A percentile compares a stretch with the other conserved stretches of the same genome.
Conservation (phyloP, 1,139 yeast species). For the Pichia sp. region DNA sequence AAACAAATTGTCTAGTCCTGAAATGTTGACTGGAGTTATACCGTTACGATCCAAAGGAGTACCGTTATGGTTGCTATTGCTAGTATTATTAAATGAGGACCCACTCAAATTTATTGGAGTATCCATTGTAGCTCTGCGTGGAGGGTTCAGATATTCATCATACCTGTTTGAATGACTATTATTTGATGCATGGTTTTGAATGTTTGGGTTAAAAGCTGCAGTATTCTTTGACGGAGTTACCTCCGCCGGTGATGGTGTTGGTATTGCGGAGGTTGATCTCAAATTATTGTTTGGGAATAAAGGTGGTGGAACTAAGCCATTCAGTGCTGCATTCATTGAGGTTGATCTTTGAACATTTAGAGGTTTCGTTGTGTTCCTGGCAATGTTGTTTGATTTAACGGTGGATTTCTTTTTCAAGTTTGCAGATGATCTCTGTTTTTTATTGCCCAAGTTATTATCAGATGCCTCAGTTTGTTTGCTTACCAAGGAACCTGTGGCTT, state of each 20-base stretch:
- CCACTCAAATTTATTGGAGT: too few relatives aligned
- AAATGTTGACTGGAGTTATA: conserved; percentile 3
- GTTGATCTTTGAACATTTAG: conserved; percentile 12
- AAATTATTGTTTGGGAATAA: conserved; percentile 14
- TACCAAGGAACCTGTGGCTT: conserved; percentile 63
- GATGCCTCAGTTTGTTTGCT: neutral
- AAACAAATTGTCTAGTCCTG: conserved; percentile 7
- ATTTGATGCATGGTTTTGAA: too few relatives aligned
- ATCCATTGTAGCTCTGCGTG: too few relatives aligned
- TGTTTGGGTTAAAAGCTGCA: too few relatives aligned
- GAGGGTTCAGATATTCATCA: too few relatives aligned
- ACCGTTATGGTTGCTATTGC: too few relatives aligned
- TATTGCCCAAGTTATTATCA: neutral
- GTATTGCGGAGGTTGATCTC: too few relatives aligned
- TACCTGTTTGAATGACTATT: too few relatives aligned
- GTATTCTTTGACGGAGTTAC: too few relatives aligned
- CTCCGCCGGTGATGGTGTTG: too few relatives aligned
- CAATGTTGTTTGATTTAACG: neutral
- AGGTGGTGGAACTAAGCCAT: conserved; percentile 21
- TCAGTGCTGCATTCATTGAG: conserved; percentile 21
- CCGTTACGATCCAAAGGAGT: neutral
- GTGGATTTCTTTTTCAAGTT: conserved; percentile 1
- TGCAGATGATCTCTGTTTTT: neutral
- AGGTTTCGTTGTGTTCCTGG: neutral
- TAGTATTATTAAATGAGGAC: too few relatives aligned